Conservation (phyloP, 768 basidiomycete species). For the Amanita pseudoporphyria region DNA sequence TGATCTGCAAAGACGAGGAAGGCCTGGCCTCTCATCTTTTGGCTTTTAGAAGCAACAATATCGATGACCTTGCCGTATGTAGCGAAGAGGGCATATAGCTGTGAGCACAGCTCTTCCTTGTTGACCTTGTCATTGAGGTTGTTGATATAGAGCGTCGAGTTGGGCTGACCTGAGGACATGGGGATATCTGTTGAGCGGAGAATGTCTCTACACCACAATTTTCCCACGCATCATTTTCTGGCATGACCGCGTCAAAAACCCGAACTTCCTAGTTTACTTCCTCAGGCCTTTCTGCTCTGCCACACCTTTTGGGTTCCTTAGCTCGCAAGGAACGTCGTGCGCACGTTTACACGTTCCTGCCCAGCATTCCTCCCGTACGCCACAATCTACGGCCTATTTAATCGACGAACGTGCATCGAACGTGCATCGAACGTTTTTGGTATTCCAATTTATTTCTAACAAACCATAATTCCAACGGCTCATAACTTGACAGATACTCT, state of each 20-base stretch:
- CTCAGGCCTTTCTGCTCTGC: neutral
- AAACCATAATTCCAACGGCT: neutral
- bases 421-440: constrained; percentile 5
- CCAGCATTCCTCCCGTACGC: neutral
- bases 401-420: neutral
- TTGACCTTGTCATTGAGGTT: constrained; percentile 91
- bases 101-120: constrained; percentile 78
- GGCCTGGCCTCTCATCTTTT: constrained; percentile 87
- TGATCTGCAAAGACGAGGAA: constrained; percentile 95
- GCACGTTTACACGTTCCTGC: neutral
- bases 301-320: neutral
- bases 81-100: constrained; percentile 84
- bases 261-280: neutral
- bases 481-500: constrained; percentile 12
- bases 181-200: neutral
- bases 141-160: constrained; percentile 83
- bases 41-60: constrained; percentile 79
- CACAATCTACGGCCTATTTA: neutral
- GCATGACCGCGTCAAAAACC: neutral
- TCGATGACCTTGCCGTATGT: constrained; percentile 93
- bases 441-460: neutral
- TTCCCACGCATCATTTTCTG: constrained; percentile 6
- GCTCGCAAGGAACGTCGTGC: neutral
- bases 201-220: neutral
- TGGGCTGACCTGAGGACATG: constrained; percentile 33